Conservation (phyloP, 2,329 filamentous ascomycete genomes). For the Cercospora zeina region DNA sequence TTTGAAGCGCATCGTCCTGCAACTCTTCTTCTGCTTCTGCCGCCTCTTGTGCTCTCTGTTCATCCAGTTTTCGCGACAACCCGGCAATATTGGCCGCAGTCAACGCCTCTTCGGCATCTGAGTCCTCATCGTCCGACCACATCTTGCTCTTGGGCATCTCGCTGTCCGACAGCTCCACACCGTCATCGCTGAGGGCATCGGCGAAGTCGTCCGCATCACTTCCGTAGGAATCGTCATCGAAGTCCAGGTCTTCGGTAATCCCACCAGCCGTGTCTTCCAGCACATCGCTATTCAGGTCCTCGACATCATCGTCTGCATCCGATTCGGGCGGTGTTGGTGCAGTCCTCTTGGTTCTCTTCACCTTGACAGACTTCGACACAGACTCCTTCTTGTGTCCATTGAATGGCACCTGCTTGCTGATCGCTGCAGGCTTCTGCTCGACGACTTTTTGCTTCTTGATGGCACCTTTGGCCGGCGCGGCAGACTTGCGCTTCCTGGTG, state of each 20-base stretch:
- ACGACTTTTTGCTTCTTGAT: constrained; percentile 66
- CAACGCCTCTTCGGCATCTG: constrained; percentile 82
- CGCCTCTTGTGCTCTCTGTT: constrained; percentile 72
- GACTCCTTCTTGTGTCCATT: constrained; percentile 38
- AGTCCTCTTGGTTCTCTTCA: constrained; percentile 37
- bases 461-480: constrained; percentile 55
- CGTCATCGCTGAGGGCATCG: constrained; percentile 42
- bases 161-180: constrained; percentile 66
- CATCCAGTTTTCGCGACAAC: constrained; percentile 80
- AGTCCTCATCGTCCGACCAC: constrained; percentile 93
- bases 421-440: constrained; percentile 46
- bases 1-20: constrained; percentile 81
- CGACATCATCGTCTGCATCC: constrained; percentile 33
- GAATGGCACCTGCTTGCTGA: constrained; percentile 39
- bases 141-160: constrained; percentile 57
- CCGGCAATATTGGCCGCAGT: constrained; percentile 96
- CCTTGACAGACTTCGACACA: constrained; percentile 8
- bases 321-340: constrained; percentile 42
- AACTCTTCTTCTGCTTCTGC: constrained; percentile 83
- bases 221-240: constrained; percentile 39
- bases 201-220: constrained; percentile 39
- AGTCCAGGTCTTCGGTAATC: constrained; percentile 36
- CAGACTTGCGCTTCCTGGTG: constrained; percentile 83
- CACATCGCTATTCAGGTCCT: constrained; percentile 39
- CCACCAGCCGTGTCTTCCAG: constrained; percentile 52